Base-by-base conservation (phyloP, 495 filamentous ascomycete genomes). In the Aspergillus sparsus region DNA sequence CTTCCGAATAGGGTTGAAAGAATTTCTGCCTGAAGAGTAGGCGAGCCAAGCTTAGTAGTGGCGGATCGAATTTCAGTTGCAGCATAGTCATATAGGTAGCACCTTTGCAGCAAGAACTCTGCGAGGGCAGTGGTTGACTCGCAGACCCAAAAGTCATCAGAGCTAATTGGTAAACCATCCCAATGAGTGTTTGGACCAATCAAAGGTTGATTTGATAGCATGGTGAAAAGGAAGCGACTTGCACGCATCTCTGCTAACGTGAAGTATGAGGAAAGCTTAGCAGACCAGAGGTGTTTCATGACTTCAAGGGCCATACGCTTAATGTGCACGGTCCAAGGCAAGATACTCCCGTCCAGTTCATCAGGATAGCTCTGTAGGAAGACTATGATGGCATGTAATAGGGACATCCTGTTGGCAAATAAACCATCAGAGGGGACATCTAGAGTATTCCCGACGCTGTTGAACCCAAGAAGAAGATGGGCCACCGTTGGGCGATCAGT, bases 391-490 rank as follows among this genome's bases (percentile, higher is more conserved):
- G 83, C 77, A 75, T 99, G 93, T 66, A 98, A 88, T 33, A 99
- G 80, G 7, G 95, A 93, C 51, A 77, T 78, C 27, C 83, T 79
- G 16, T 82, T 70, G 36, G 84, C 81, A 64, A 96, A 92, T 6
- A 86, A 68, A 34, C 91, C 80, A 31, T 82, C 78, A 0, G 82
- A 67, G 46, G 85, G 74, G 27, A 94, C 73, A 51, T 82, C 83
- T 15, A 97, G 74, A n/a, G 78, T 76, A 51, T 82, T 82, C 18
- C 85, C 80, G 27, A 84, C 81, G 65, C 90, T 93, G 34, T 80
- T 78, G 68, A 99, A 97, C 0, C 94, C 94, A 18, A 99, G 87
- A 16, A 99, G 74, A 45, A 94, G 79, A 72, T 99, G 94, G 3
- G 93, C 93, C 49, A 98, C 84, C 13, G 86, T 93, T 5, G 93